phyloP scores from a whole-genome alignment of 345 rosid species.

The Sisymbrium irio region DNA sequence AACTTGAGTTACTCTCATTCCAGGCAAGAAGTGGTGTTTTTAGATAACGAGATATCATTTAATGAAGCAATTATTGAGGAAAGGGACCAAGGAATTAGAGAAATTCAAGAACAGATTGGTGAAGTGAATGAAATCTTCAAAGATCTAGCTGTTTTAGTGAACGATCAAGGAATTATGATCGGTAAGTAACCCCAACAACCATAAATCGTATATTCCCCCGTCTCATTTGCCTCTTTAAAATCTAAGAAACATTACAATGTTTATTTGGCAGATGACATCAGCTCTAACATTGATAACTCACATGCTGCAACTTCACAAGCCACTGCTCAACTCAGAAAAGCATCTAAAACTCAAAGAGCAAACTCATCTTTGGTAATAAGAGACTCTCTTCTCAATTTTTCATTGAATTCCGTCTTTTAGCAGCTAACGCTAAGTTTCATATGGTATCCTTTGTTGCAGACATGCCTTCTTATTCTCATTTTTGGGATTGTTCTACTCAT shows the following conservation, averaged over 20 bases:
- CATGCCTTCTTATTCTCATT: slow-evolving; percentile 63
- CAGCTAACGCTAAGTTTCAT: neutral
- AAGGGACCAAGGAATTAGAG: slow-evolving; percentile 74
- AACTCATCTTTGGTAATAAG: slow-evolving; percentile 60
- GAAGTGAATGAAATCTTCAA: slow-evolving; percentile 78
- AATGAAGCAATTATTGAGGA: slow-evolving; percentile 76
- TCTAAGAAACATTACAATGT: neutral
- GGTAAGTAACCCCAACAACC: slow-evolving; percentile 38
- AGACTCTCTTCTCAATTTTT: neutral
- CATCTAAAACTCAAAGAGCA: slow-evolving; percentile 58
- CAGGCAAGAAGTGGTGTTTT: slow-evolving; percentile 58
- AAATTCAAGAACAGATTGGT: slow-evolving; percentile 62
- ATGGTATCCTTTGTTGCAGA: slow-evolving; percentile 41
- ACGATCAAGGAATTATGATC: slow-evolving; percentile 62
- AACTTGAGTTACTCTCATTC: neutral
- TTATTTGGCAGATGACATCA: slow-evolving; percentile 56
- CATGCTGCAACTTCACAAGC: slow-evolving; percentile 59
- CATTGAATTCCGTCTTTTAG: neutral
- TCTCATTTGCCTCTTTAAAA: neutral
- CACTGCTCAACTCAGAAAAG: slow-evolving; percentile 53
- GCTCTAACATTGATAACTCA: slow-evolving; percentile 58
- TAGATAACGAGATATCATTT: slow-evolving; percentile 66
- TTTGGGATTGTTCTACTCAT: slow-evolving; percentile 65
- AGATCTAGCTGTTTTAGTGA: slow-evolving; percentile 64
- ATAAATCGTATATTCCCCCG: neutral